Evolutionary conservation across 2,329 filamentous ascomycete species (phyloP), one percentile per base, ranked within the genome.

Genomic region (Phaeophleospora eucalypticola): DNA sequence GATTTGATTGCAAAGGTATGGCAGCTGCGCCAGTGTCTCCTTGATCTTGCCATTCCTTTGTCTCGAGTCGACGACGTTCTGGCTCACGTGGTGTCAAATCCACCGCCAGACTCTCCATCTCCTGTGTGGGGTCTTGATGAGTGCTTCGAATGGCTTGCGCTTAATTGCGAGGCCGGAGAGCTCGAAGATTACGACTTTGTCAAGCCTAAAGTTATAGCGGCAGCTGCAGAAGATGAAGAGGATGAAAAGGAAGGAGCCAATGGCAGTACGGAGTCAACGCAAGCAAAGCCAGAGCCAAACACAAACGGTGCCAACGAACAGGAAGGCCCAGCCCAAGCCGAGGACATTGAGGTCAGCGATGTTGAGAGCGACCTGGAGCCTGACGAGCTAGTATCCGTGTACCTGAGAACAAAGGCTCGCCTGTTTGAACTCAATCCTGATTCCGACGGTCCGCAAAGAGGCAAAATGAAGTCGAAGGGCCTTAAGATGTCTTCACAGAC

Each of bases 111-210:
- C 21, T 43, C 39, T 19, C 81, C 52, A 77, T 84, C 45, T 71
- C 75, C 2, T 61, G 72, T 17, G 12, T 95, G 89, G 87, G 89
- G 90, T 8, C 71, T 97, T 29, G 85, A 94, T 51, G 90, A 95
- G 68, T 83, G 87, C 19, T 67, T 98, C 16, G 88, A 96, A 58
- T 95, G 89, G 88, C 77, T 97, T 44, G 87, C 89, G n/a, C 74
- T 87, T 54, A 81, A 93, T 63, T 87, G 84, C 58, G 71, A 77
- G 12, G 32, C 46, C 19, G 54, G 50, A 17, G 59, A 64, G 40
- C 50, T 66, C 17, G 48, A 54, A 43, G 62, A 66, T 12, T 68
- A 66, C 46, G 65, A 68, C 49, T 54, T 52, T 36, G 48, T 59
- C 21, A 62, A 56, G 48, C 57, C 56, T 14, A 62, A 54, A 42